Conservation (phyloP, 306 rosid species). For the Prunus mongolica region DNA sequence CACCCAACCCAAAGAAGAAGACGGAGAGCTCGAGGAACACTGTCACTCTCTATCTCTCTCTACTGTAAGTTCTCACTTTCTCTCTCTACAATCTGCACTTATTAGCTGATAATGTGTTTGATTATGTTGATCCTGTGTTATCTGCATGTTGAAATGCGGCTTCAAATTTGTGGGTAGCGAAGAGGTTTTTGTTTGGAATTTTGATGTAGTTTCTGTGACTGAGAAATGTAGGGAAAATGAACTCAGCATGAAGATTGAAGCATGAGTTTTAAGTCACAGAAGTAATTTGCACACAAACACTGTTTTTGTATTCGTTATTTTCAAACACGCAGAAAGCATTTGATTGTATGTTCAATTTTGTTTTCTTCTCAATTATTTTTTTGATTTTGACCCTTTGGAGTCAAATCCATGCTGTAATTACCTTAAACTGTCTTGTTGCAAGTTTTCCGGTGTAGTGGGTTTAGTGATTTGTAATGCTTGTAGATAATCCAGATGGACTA, state of each 20-base stretch:
- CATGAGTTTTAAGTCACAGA: not conserved
- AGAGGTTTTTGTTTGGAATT: not conserved
- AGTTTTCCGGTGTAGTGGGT: not conserved
- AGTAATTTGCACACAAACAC: not conserved
- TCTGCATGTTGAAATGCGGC: not conserved
- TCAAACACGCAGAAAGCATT: not conserved
- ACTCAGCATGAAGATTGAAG: not conserved
- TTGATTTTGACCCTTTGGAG: not conserved
- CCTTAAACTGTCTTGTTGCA: not conserved
- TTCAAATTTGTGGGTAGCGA: not conserved
- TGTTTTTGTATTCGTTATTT: not conserved
- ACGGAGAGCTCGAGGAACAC: not conserved
- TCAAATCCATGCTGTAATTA: not conserved
- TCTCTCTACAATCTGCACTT: conserved; percentile 8
- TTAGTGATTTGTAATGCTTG: not conserved
- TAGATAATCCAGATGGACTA: conserved; percentile 35
- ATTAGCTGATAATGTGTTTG: not conserved
- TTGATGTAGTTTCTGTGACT: not conserved
- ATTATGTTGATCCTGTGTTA: not conserved
- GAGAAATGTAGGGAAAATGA: not conserved
- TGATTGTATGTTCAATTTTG: not conserved
- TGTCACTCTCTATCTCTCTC: not conserved
- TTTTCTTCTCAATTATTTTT: not conserved
- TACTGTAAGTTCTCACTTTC: conserved; percentile 5
- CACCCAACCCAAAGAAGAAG: not conserved